Evolutionary conservation across 2,329 filamentous ascomycete genomes (phyloP), one percentile per base, ranked within the genome.

Genomic region (Aaosphaeria arxii): DNA sequence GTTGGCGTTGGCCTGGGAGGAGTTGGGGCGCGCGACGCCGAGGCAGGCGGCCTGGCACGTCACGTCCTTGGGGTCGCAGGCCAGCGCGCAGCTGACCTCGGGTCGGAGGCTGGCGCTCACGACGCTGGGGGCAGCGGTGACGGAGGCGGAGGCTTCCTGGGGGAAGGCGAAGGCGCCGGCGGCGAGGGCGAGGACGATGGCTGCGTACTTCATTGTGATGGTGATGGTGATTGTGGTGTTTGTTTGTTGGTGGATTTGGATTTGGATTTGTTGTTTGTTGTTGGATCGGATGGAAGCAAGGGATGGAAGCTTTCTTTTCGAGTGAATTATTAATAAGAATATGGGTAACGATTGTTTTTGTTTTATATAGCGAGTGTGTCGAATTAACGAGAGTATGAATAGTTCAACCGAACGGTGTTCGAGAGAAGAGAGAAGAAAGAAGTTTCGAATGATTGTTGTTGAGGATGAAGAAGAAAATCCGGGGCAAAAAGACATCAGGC

Each of bases 1-100:
- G 61, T 77, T 81, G 49, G 73, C 70, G 57, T 78, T 74, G 57
- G 71, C 76, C 64, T 77, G 72, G 42, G 62, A 59, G n/a, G 73
- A 69, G 62, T 74, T 75, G 52, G 79, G 79, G 62, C 75, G 79
- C 31, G 79, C 78, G 36, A 76, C 74, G 35, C 74, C 69, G 55
- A 76, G 69, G 67, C 79, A 82, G 11, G 65, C 59, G 35, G 79
- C 79, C 53, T 72, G 64, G 69, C 79, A 82, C 66, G 74, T 77
- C 45, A 77, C 66, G 57, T 81, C 77, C 39, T 53, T 67, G 17
- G 61, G 47, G 33, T 55, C 50, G 59, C 79, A 79, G 70, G 49
- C 13, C 41, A 48, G 33, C n/a, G 64, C 54, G 55, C 71, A 72
- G 58, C 62, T 65, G 36, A 66, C 55, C 5, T 55, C 46, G 11